Base-by-base conservation (phyloP, 2,329 filamentous ascomycete species). In the Cytospora paraplurivora region DNA sequence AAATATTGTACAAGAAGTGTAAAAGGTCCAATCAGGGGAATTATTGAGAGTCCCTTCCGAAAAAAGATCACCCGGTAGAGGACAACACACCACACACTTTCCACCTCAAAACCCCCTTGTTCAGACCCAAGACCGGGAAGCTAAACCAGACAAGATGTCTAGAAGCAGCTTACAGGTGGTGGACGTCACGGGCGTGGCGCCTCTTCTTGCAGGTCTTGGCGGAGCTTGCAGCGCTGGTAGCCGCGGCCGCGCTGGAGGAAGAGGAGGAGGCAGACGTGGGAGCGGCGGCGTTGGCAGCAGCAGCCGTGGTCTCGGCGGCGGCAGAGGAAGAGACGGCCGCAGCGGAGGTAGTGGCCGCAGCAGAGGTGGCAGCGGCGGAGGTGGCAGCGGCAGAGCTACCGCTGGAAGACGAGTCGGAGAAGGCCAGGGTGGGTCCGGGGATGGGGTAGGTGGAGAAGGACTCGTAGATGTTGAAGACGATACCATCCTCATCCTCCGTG, bases 371-470 rank as follows among this genome's bases (percentile, higher is more conserved):
- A 35, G 65, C 53, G 34, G 70, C 68, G 19, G 69, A 66, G 34
- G 63, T 38, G 19, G 69, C 68, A 19, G 66, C 63, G 47, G 50
- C 56, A 8, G 66, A 66, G 62, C 56, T 62, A 65, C 65, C 67
- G 57, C 49, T 57, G 50, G 64, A 65, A 47, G 67, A 61, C 51
- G 58, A 62, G 65, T 64, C 67, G 44, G 54, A 60, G 50, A 68
- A 62, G 52, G 68, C 71, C 38, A 72, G 69, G 12, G 68, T 62
- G n/a, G 71, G 71, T 51, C 71, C 71, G 33, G 71, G 71, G 37
- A 72, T 69, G 47, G 67, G 63, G 68, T 72, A 72, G 50, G 61
- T 44, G 62, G 64, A 54, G 59, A 62, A 60, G 59, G 11, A 37
- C 56, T 52, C 52, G 62, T 68, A 71, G 51, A 68, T 64, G 66